A percentile compares a stretch with the other conserved stretches of the same genome.
Conservation (phyloP, 495 filamentous ascomycete species). For the Friedmanniomyces simplex region DNA sequence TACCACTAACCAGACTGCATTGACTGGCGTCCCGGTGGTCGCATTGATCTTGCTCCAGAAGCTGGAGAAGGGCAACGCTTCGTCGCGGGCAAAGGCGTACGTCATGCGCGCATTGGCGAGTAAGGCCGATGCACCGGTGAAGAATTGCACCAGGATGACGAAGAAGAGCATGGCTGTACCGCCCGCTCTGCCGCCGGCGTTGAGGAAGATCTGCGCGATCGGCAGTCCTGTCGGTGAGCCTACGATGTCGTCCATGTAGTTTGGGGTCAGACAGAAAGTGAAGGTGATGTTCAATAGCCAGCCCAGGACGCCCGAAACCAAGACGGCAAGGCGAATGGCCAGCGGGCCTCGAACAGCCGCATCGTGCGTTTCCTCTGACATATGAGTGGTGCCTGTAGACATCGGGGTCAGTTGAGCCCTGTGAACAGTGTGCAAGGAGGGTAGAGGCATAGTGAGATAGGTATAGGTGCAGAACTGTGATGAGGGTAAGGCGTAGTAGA, state of each 20-base stretch:
- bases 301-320: slow-evolving; percentile 55
- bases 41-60: slow-evolving; percentile 50
- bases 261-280: slow-evolving; percentile 51
- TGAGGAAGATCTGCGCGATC: slow-evolving; percentile 61
- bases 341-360: slow-evolving; percentile 55
- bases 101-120: slow-evolving; percentile 64
- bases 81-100: slow-evolving; percentile 60
- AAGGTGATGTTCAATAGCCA: slow-evolving; percentile 58
- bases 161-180: slow-evolving; percentile 61
- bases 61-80: slow-evolving; percentile 58
- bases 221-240: slow-evolving; percentile 53
- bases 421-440: too few relatives aligned
- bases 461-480: too few relatives aligned
- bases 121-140: slow-evolving; percentile 62
- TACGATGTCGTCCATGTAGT: slow-evolving; percentile 52
- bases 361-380: slow-evolving; percentile 66
- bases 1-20: slow-evolving; percentile 64
- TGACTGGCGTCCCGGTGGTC: slow-evolving; percentile 52
- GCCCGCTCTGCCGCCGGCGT: slow-evolving; percentile 50
- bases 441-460: too few relatives aligned
- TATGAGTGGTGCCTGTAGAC: slow-evolving; percentile 60
- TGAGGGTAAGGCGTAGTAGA: too few relatives aligned
- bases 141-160: slow-evolving; percentile 59
- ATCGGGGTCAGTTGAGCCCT: too few relatives aligned
- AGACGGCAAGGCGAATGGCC: slow-evolving; percentile 53